Base-by-base conservation (phyloP, 169 alveolate species). In the Eimeria tenella region DNA sequence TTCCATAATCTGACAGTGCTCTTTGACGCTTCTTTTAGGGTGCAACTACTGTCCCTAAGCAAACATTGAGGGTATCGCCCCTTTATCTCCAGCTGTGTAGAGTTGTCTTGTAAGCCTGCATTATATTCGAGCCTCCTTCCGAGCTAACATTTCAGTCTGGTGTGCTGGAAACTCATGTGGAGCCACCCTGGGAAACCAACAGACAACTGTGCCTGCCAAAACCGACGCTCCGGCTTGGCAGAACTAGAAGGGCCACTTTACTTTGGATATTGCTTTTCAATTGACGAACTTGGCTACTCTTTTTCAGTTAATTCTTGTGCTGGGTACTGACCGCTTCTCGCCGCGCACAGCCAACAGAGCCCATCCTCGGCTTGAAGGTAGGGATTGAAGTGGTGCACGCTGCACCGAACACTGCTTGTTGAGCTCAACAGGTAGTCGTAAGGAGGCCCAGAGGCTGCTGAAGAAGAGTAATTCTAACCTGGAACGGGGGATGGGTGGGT, bases 11-110 rank as follows among this genome's bases (percentile, higher is more conserved):
- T 84, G 92, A 84, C 92, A 73, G 92, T 84, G 92, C 92, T 84
- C 92, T 84, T 84, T 84, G 81, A 62, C 75, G 92, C 92, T 84
- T 81, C 92, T 23, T 84, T 50, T 79, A 62, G 92, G 92, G 92
- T 84, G 92, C 92, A 84, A 21, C 82, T 84, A 84, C 81, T 84
- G 79, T 60, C 92, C 92, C 81, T 63, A 60, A 63, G 81, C 92
- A 50, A 31, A 50, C 68, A 56, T n/a, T 63, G 81, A 62, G 81
- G 49, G 81, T 63, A 50, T 84, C 60, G 92, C 55, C 60, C 65
- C 81, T 42, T 49, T 79, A 84, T 60, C 55, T 84, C 81, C 79
- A 21, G 9, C 81, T 84, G 60, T 19, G 92, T 62, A 84, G 92
- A 84, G 42, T 84, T 63, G 81, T 84, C 81, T 84, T 84, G 70